A percentile compares a stretch with the other conserved stretches of the same genome.
Evolutionary conservation across 148 eudicot genomes (phyloP).

Genomic region (Fagopyrum esculentum): DNA sequence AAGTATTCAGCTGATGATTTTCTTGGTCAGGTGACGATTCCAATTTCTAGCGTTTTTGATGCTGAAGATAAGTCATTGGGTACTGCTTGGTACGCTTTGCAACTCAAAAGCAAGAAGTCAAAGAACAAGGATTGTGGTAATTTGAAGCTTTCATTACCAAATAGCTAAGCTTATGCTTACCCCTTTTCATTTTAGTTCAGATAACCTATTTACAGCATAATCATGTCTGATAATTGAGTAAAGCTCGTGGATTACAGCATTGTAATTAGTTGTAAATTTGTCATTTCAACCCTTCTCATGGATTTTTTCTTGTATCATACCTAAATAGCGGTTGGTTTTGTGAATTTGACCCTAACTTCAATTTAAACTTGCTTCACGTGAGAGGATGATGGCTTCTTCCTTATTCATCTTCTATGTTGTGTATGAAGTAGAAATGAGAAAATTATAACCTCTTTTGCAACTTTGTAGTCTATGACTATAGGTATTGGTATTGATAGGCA

Average conservation of each 20-base stretch:
- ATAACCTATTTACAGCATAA: not conserved
- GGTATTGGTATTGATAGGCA: no score
- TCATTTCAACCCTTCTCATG: no score
- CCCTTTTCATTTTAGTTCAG: not conserved
- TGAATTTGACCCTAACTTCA: not conserved
- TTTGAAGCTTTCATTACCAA: not conserved
- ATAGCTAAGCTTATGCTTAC: not conserved
- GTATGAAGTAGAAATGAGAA: not conserved
- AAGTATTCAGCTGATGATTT: slow-evolving; percentile 82
- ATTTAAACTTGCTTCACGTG: not conserved
- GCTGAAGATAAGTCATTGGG: slow-evolving; percentile 69
- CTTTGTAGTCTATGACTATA: not conserved
- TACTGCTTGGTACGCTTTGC: slow-evolving; percentile 74
- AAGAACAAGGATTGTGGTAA: slow-evolving; percentile 78
- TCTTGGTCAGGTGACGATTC: slow-evolving; percentile 62
- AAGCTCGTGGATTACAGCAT: not conserved
- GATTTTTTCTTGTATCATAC: no score
- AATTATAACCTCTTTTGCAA: not conserved
- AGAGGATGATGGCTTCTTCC: not conserved
- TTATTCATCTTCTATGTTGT: not conserved
- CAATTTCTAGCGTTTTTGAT: slow-evolving; percentile 69
- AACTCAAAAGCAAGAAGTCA: slow-evolving; percentile 61
- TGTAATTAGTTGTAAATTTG: not conserved
- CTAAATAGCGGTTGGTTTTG: not conserved
- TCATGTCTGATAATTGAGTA: not conserved